Evolutionary conservation across 169 alveolate species (phyloP), one percentile per base, ranked within the genome.

Genomic region (Cardiosporidium cionae): DNA sequence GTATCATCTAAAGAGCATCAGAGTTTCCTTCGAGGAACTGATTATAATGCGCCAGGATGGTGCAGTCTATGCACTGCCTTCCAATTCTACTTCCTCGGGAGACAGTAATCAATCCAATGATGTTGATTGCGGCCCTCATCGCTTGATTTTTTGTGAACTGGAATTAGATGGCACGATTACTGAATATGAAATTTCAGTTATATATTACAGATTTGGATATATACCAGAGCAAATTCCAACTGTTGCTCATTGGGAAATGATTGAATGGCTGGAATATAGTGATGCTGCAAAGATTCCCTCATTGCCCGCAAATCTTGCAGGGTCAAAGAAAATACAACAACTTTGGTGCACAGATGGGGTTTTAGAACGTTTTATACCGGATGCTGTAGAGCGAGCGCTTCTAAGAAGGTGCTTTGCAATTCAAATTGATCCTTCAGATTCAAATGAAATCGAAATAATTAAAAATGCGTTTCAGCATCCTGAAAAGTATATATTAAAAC

Each of bases 281-380:
- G 86, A 81, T 34, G 89, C 94, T n/a, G 83, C 86, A 27, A 89
- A 89, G 63, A 74, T 81, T 35, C 94, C 94, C 0, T 78, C 87
- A 23, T 73, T 84, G 2, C 84, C 86, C 27, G 83, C 80, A 37
- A 89, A 85, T 78, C 81, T 89, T 32, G 90, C 91, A 7, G 90
- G 92, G 5, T 77, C 79, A n/a, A 89, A 89, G 77, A 58, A 77
- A 62, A 76, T 87, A 36, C 94, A 89, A 74, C 86, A 86, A 82
- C 70, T 78, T 66, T 75, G 84, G 72, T 71, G 86, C 33, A 81
- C 81, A 71, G 83, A 83, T 68, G 70, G 33, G 74, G 65, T n/a
- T 44, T n/a, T 44, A 16, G n/a, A 44, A 16, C 16, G n/a, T 16
- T 44, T 44, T 44, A 44, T n/a, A 16, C 16, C 16, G 16, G 16